These are phyloP conservation scores for Prunus mira DNA, from an alignment of 306 rosid species.

Conservation along the genomic window DNA sequence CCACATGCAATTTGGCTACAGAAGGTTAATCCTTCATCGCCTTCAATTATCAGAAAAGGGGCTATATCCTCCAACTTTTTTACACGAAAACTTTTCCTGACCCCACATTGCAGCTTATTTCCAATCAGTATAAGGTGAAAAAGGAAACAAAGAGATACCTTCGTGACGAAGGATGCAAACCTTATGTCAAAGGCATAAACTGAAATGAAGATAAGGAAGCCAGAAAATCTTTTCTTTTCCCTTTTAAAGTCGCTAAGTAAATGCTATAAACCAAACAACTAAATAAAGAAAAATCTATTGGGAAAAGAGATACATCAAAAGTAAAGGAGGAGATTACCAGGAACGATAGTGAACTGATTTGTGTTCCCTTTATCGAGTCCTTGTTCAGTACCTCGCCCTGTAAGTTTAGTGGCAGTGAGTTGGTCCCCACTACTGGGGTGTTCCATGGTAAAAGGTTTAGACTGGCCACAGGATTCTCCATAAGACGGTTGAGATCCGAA, in stretches of 20 bases:
- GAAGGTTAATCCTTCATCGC: not conserved
- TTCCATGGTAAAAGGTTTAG: conserved; percentile 59
- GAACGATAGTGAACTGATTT: conserved; percentile 66
- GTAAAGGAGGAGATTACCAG: conserved; percentile 48
- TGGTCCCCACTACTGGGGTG: conserved; percentile 47
- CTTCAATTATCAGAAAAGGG: not conserved
- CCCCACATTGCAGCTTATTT: not conserved
- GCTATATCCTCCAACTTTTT: not conserved
- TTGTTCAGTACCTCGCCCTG: conserved; percentile 49
- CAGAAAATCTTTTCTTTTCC: not conserved
- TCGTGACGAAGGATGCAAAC: not conserved
- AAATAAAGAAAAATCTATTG: not conserved
- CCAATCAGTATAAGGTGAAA: not conserved
- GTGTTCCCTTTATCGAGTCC: conserved; percentile 49
- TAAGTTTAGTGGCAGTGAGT: conserved; percentile 39
- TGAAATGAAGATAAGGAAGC: not conserved
- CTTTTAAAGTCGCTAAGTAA: not conserved
- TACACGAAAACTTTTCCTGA: not conserved
- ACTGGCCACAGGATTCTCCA: conserved; percentile 62
- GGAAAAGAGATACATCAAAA: not conserved
- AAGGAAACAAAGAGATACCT: not conserved
- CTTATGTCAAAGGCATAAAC: not conserved
- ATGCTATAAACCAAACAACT: not conserved
- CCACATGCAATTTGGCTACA: not conserved
- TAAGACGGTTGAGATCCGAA: conserved; percentile 53